Base-by-base conservation (phyloP, 106 monocot genomes). In the Chionographis japonica region DNA sequence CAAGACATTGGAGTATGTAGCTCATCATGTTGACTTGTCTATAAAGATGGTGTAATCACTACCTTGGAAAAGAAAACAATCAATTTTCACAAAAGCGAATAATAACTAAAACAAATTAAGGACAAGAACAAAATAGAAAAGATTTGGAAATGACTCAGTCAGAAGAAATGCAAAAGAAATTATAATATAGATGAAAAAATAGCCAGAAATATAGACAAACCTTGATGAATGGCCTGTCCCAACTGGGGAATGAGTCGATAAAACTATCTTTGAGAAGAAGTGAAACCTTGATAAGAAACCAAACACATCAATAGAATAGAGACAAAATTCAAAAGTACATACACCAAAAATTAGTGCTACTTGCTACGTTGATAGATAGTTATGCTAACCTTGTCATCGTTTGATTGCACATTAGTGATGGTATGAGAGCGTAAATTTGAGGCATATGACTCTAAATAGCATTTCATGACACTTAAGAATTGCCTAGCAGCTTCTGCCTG, bases 221-320 rank as follows among this genome's bases (percentile, higher is more conserved):
- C 86, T 86, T 86, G 41, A 86, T 71, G 50, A 90, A 90, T 50
- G 85, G 80, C n/a, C 62, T 79, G 61, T 90, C 90, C 41, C 49
- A 77, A 15, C 8, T 50, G 37, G 90, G 85, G 71, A 90, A 90
- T 27, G 90, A 90, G 61, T 86, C 90, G 40, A 90, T 62, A 72
- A 83, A 90, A 70, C 85, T 90, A 41, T 90, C 90, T 70, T 90
- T 90, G 16, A 90, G 80, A 52, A 90, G 85, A 61, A 90, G 80
- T 27, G 90, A 90, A 40, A 90, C 86, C 90, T 90, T 70, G 62
- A 53, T 40, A 39, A 10, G 40, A 14, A 65, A 56, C 5, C 37
- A 56, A 53, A 62, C 40, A 12, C 19, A 2, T 35, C 8, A 20
- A 15, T 49, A 55, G 55, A 49, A 6, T 50, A 50, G 2, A 18